Evolutionary conservation across 1,284 basidiomycete genomes (phyloP), one percentile per base, ranked within the genome.

Genomic region (Sparassis latifolia): DNA sequence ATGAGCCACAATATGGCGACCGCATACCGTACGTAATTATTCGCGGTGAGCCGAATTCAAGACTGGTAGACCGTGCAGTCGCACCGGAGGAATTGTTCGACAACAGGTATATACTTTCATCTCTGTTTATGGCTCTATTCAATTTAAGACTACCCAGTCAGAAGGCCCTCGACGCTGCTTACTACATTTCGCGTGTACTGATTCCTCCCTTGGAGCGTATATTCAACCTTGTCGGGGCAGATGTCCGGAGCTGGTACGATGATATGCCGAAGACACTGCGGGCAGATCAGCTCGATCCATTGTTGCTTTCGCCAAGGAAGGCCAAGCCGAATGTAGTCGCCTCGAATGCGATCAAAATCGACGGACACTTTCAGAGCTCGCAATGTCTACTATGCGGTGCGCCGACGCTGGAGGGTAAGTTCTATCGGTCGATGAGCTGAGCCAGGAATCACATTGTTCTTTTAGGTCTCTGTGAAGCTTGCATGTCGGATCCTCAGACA

Each of bases 1-100:
- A 86, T 53, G 93, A 97, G 63, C 79, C 89, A 1, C 92, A 95
- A 60, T 95, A 97, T 60, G 92, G 89, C 10, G 95, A 99, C 63
- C 83, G 96, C 30, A 82, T 98, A 2, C 92, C 94, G 0, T 98
- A 97, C 65, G 80, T 98, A 41, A 90, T 99, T 50, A 73, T 77
- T 10, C 67, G 84, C 44, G 86, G 90, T 2, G 76, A 79, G 38
- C 79, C 82, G 0, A 78, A 84, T 1, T 69, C 79, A 1, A 79
- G 86, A 47, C 76, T 98, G 10, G 86, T 91, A 27, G 91, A 97
- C 57, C 77, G 89, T 55, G 93, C 92, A 0, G 73, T 90, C 42
- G 78, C 82, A 39, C 94, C 94, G 0, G 76, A 88, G 57, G 87
- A 89, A 52, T 76, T 96, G 55, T 68, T 97, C 41, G 73, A 79